Conservation (phyloP, 2,329 filamentous ascomycete species). For the Aspergillus niger region DNA sequence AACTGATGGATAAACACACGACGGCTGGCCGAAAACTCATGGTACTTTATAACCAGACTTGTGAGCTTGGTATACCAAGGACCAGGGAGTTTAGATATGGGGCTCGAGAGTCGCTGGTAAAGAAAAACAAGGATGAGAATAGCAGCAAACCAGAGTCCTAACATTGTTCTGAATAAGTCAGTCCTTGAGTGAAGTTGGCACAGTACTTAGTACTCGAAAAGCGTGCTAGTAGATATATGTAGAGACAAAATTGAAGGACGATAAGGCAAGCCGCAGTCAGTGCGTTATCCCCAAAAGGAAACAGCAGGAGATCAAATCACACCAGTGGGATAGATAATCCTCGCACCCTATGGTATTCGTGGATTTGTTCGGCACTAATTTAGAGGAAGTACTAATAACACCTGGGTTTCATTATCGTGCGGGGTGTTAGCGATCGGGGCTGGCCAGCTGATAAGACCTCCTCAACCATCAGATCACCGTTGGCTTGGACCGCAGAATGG, state of each 20-base stretch:
- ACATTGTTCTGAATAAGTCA: not conserved
- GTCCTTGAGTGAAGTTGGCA: not conserved
- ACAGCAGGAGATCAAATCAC: slow-evolving; percentile 3
- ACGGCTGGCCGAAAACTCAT: slow-evolving; percentile 32
- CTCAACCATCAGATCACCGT: not conserved
- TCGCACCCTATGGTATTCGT: not conserved
- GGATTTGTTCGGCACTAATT: not conserved
- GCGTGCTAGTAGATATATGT: no score
- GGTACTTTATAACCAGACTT: slow-evolving; percentile 32
- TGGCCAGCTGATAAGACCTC: slow-evolving; percentile 3
- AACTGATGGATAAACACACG: slow-evolving; percentile 33
- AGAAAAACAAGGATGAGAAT: not conserved
- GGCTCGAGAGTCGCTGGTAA: not conserved
- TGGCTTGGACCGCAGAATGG: not conserved
- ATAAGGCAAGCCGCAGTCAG: not conserved
- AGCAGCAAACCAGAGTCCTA: slow-evolving; percentile 5
- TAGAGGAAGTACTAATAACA: not conserved
- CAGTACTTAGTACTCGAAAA: not conserved
- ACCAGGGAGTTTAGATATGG: slow-evolving; percentile 27
- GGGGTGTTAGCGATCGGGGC: not conserved
- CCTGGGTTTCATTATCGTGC: not conserved
- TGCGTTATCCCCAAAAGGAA: slow-evolving; percentile 9
- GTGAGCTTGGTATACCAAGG: slow-evolving; percentile 34
- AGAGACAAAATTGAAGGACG: not conserved
- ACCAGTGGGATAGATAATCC: not conserved